Evolutionary conservation across 2,329 filamentous ascomycete species (phyloP).

Genomic region (Truncatella angustata): DNA sequence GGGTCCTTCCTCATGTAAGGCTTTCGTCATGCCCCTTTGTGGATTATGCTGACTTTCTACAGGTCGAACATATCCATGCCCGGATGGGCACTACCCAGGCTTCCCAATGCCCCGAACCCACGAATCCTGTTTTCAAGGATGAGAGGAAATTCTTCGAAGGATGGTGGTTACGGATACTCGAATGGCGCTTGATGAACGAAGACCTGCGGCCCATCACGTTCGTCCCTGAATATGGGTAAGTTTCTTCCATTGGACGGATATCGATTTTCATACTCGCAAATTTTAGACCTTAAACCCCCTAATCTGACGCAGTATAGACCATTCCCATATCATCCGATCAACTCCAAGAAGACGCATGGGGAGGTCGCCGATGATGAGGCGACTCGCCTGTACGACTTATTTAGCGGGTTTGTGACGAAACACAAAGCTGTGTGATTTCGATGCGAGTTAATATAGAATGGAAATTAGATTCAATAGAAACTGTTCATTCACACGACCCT

Average conservation of each 20-base stretch:
- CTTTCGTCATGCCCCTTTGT: too few species aligned
- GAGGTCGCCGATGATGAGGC: constrained; percentile 25
- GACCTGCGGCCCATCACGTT: background rate
- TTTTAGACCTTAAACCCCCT: too few species aligned
- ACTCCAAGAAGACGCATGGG: constrained; percentile 14
- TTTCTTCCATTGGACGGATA: background rate
- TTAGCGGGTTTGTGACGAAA: constrained; percentile 8
- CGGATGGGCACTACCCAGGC: constrained; percentile 34
- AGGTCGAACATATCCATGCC: constrained; percentile 34
- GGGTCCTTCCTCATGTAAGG: constrained; percentile 30
- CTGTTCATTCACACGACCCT: too few species aligned
- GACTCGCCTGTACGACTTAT: constrained; percentile 19
- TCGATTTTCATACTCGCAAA: background rate
- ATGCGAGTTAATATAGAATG: too few species aligned
- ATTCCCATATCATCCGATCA: constrained; percentile 24
- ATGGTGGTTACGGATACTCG: constrained; percentile 18
- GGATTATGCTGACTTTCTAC: background rate
- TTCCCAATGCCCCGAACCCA: constrained; percentile 34
- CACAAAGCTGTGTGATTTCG: too few species aligned
- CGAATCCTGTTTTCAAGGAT: constrained; percentile 24
- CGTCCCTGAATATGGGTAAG: constrained; percentile 3
- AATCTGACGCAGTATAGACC: too few species aligned
- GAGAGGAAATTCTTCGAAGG: constrained; percentile 32
- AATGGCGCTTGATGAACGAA: constrained; percentile 8
- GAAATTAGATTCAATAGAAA: too few species aligned